A percentile compares a stretch with the other conserved stretches of the same genome.
Conservation (phyloP, 2,329 filamentous ascomycete species). For the Ophiobolus disseminans region DNA sequence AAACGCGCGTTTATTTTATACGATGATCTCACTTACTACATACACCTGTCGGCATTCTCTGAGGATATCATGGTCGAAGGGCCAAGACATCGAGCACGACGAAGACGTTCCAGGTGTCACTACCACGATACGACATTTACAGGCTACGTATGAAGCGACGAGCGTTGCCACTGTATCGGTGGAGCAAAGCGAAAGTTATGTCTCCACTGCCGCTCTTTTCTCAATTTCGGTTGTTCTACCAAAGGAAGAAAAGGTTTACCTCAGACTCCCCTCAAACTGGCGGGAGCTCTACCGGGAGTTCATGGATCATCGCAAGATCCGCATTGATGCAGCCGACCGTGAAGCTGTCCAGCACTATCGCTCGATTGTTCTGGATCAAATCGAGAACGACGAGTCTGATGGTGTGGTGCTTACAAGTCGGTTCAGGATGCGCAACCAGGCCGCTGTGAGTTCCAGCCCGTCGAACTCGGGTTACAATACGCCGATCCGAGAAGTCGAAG, state of each 20-base stretch:
- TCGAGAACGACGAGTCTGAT: constrained; percentile 62
- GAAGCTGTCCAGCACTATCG: constrained; percentile 71
- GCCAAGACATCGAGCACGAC: constrained; percentile 62
- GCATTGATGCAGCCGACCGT: constrained; percentile 75
- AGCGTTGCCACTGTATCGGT: constrained; percentile 74
- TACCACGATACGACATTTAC: constrained; percentile 54
- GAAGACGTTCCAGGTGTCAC: constrained; percentile 53
- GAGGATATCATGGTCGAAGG: constrained; percentile 79
- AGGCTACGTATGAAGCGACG: constrained; percentile 74
- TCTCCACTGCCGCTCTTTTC: constrained; percentile 83
- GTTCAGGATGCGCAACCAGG: constrained; percentile 63
- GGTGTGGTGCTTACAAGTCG: constrained; percentile 75
- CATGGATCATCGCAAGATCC: constrained; percentile 71
- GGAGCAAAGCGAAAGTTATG: constrained; percentile 85
- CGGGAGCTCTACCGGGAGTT: constrained; percentile 87
- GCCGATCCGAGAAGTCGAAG: constrained; percentile 43
- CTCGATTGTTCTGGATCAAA: constrained; percentile 70
- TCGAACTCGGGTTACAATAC: constrained; percentile 43
- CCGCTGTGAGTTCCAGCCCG: constrained; percentile 29
- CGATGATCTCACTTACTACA: constrained; percentile 72
- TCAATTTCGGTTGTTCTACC: constrained; percentile 76
- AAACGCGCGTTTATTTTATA: constrained; percentile 70
- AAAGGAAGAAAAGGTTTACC: constrained; percentile 84
- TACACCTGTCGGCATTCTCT: constrained; percentile 80
- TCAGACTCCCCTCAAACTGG: constrained; percentile 81